phyloP scores from a whole-genome alignment of 2,329 filamentous ascomycete genomes.

The Penicillium sp. region DNA sequence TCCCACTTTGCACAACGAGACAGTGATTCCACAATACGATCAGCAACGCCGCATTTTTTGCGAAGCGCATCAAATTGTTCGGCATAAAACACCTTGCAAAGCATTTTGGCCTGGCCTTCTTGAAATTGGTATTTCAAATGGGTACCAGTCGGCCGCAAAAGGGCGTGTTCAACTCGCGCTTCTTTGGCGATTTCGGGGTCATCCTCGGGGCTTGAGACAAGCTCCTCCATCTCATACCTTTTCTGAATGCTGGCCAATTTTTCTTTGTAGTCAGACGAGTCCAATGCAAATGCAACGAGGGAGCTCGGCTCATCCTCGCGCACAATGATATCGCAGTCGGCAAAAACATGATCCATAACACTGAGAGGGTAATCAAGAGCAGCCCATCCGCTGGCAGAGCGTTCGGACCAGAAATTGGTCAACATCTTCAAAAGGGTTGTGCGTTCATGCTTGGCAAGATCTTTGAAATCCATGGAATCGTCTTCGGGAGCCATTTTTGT shows the following conservation, averaged over 20 bases:
- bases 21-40: slow-evolving; percentile 91
- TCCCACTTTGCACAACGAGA: slow-evolving; percentile 98
- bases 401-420: slow-evolving; percentile 97
- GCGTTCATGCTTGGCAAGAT: slow-evolving; percentile 89
- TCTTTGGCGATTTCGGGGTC: slow-evolving; percentile 56
- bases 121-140: slow-evolving; percentile 96
- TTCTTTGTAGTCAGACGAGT: slow-evolving; percentile 79
- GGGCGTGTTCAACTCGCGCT: slow-evolving; percentile 77
- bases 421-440: slow-evolving; percentile 93
- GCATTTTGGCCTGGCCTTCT: slow-evolving; percentile 89
- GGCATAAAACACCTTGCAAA: slow-evolving; percentile 98
- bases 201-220: slow-evolving; percentile 25
- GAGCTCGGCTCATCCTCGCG: slow-evolving; percentile 97
- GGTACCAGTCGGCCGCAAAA: slow-evolving; percentile 81
- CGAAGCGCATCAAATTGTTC: slow-evolving; percentile 96
- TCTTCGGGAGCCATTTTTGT: slow-evolving; percentile 54
- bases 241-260: slow-evolving; percentile 64
- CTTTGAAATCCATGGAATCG: slow-evolving; percentile 61
- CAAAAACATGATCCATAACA: slow-evolving; percentile 89
- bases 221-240: slow-evolving; percentile 32
- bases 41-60: slow-evolving; percentile 86
- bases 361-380: slow-evolving; percentile 89
- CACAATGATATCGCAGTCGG: slow-evolving; percentile 95
- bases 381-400: slow-evolving; percentile 92
- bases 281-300: slow-evolving; percentile 88